phyloP scores from a whole-genome alignment of 208 protist species.

The Acanthamoeba castellanii region DNA sequence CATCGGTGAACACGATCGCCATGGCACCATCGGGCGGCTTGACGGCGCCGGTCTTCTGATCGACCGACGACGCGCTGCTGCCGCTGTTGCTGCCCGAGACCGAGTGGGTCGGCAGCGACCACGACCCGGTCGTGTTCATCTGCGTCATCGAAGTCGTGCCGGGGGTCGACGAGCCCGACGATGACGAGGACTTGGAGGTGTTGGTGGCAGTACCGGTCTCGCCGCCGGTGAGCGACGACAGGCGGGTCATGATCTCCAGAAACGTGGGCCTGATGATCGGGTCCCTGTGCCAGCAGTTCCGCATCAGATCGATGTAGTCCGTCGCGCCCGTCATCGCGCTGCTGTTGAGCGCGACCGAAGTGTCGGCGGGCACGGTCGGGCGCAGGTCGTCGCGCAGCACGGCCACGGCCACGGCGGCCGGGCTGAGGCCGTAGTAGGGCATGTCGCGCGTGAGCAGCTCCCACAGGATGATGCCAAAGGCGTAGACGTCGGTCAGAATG shows the following conservation, averaged over 20 bases:
- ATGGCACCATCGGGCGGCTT: background rate
- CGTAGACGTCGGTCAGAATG: background rate
- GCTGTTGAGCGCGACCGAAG: too few relatives aligned
- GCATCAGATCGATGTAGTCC: background rate
- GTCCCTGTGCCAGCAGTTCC: background rate
- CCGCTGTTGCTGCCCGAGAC: background rate
- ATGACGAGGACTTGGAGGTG: background rate
- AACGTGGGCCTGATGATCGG: background rate
- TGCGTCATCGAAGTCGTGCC: too few relatives aligned
- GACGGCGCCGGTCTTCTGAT: background rate
- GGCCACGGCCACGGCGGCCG: background rate
- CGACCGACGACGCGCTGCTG: too few relatives aligned
- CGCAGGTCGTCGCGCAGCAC: background rate
- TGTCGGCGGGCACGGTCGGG: background rate
- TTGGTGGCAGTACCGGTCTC: background rate
- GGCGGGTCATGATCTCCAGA: background rate
- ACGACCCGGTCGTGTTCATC: background rate
- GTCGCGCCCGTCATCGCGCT: background rate
- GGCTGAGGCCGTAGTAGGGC: background rate
- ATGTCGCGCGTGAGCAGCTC: background rate
- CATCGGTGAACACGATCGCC: conserved; percentile 1
- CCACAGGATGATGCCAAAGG: background rate
- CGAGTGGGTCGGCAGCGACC: background rate
- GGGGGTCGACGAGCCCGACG: too few relatives aligned
- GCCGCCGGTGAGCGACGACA: background rate